Percentiles rank a stretch among this genome's conserved stretches.
These are phyloP conservation scores for Fraxinus floribunda DNA, from an alignment of 305 asterid species.

Conservation along the genomic window DNA sequence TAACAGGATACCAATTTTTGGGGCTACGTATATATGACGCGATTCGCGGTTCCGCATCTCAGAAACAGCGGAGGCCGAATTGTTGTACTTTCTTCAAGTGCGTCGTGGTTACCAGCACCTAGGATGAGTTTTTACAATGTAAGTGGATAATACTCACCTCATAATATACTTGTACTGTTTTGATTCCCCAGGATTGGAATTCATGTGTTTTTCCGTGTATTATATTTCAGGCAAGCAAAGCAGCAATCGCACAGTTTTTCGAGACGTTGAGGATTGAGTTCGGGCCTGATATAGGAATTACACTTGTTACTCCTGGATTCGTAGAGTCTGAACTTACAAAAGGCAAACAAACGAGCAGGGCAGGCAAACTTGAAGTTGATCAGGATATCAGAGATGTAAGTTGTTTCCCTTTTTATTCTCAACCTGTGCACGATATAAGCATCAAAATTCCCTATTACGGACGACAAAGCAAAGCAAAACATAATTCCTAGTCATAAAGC, in stretches of 20 bases:
- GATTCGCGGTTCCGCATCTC: slow-evolving; percentile 60
- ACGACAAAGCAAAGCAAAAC: background rate
- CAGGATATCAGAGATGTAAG: slow-evolving; percentile 65
- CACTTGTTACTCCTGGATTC: slow-evolving; percentile 66
- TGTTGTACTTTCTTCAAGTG: slow-evolving; percentile 60
- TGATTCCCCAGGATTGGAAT: background rate
- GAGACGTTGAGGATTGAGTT: slow-evolving; percentile 79
- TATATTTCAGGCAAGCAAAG: slow-evolving; percentile 70
- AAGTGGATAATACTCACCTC: background rate
- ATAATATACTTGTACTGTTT: background rate
- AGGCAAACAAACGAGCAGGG: slow-evolving; percentile 52
- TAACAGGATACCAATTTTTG: slow-evolving; percentile 78
- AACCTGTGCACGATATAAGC: background rate
- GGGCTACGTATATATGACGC: slow-evolving; percentile 77
- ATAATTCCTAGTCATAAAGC: background rate
- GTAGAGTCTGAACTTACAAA: slow-evolving; percentile 65
- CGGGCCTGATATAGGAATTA: slow-evolving; percentile 61
- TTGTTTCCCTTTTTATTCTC: background rate
- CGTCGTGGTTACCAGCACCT: slow-evolving; percentile 73
- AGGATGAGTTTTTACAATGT: slow-evolving; percentile 73
- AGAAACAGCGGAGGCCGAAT: slow-evolving; percentile 64
- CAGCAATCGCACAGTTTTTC: slow-evolving; percentile 72
- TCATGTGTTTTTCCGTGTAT: background rate
- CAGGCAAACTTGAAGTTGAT: slow-evolving; percentile 47
- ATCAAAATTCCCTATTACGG: background rate